phyloP scores from a whole-genome alignment of 2,329 filamentous ascomycete species.

The Bipolaris cookei region DNA sequence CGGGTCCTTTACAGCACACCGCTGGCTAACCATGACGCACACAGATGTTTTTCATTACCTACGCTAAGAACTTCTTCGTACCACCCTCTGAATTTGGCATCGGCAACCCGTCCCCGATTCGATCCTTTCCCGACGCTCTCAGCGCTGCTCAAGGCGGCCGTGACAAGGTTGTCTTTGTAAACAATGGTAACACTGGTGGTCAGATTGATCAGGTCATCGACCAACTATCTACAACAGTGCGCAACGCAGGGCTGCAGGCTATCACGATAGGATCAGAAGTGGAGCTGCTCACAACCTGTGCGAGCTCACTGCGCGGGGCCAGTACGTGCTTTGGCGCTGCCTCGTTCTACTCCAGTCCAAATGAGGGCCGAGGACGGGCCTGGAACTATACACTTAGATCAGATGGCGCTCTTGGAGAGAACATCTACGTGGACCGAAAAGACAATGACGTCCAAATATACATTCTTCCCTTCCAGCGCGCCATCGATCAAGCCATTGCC shows the following conservation, averaged over 20 bases:
- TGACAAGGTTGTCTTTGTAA: constrained; percentile 77
- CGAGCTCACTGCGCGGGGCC: constrained; percentile 63
- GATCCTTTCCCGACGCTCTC: constrained; percentile 70
- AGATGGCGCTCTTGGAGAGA: constrained; percentile 71
- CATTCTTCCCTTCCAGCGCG: constrained; percentile 76
- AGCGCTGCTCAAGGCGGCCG: constrained; percentile 63
- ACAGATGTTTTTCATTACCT: constrained; percentile 61
- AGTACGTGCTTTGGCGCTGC: constrained; percentile 76
- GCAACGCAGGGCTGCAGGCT: constrained; percentile 62
- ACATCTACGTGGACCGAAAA: constrained; percentile 67
- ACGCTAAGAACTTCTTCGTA: constrained; percentile 82
- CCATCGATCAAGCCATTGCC: constrained; percentile 77
- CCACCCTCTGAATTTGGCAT: constrained; percentile 79
- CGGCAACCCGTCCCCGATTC: constrained; percentile 65
- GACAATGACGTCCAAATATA: constrained; percentile 81
- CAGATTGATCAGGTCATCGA: constrained; percentile 75
- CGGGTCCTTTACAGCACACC: background rate
- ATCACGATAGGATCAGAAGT: constrained; percentile 61
- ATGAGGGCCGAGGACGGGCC: constrained; percentile 66
- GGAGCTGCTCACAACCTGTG: constrained; percentile 69
- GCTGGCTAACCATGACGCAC: constrained; percentile 16
- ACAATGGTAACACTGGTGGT: constrained; percentile 71
- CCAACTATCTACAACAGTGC: constrained; percentile 64
- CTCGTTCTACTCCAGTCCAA: constrained; percentile 76
- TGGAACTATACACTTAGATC: constrained; percentile 90